Conservation (phyloP, 495 filamentous ascomycete genomes). For the Lepidopterella palustris region DNA sequence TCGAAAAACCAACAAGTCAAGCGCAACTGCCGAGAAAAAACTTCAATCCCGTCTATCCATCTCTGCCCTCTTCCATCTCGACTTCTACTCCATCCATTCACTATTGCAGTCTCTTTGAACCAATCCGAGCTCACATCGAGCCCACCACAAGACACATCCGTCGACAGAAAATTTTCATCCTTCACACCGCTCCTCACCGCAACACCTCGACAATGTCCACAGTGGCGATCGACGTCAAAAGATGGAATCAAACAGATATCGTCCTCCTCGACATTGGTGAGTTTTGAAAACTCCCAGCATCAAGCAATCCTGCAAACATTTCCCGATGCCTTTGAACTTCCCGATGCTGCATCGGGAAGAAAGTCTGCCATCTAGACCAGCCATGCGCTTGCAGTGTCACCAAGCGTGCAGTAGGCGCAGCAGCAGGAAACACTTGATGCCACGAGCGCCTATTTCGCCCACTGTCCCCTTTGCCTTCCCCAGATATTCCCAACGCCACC, state of each 20-base stretch:
- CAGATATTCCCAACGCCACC: not conserved
- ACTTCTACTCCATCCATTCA: not conserved
- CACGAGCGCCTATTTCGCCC: not conserved
- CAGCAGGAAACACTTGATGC: not conserved
- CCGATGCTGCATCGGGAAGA: not conserved
- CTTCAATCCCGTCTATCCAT: not conserved
- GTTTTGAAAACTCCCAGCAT: constrained; percentile 15
- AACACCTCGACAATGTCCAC: constrained; percentile 17
- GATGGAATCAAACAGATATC: constrained; percentile 19
- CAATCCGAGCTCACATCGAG: not conserved
- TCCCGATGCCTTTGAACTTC: not conserved
- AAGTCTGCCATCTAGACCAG: not conserved
- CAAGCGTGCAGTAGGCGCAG: not conserved
- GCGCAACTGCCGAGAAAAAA: not conserved
- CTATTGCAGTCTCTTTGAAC: not conserved
- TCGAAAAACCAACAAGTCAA: not conserved
- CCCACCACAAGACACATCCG: not conserved
- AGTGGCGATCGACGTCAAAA: constrained; percentile 16
- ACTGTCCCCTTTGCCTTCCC: not conserved
- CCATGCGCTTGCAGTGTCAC: not conserved
- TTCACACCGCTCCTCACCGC: not conserved
- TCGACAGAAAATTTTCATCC: not conserved
- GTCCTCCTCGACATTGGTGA: constrained; percentile 40
- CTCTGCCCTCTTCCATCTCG: not conserved
- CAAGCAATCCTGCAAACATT: not conserved